These are phyloP conservation scores for Paraconiothyrium brasiliense DNA, from an alignment of 2,329 filamentous ascomycete species.

Conservation along the genomic window DNA sequence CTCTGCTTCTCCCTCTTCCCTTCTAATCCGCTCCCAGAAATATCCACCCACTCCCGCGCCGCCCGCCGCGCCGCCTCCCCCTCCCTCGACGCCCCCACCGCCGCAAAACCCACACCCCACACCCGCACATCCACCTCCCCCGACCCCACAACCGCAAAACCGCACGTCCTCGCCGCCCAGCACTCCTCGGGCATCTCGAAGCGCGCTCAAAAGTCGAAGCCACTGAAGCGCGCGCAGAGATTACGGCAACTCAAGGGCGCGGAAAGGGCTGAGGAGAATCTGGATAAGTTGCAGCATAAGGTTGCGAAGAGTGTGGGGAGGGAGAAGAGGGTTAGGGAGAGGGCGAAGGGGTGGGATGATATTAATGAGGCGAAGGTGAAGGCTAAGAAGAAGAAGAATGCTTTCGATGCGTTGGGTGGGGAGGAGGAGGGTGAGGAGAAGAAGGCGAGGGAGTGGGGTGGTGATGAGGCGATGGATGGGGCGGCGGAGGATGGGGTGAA, in stretches of 20 bases:
- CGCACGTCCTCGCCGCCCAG: constrained; percentile 73
- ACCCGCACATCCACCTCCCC: constrained; percentile 41
- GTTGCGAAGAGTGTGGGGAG: constrained; percentile 61
- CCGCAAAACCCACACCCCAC: constrained; percentile 72
- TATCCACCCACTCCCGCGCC: constrained; percentile 76
- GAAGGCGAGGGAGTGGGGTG: constrained; percentile 35
- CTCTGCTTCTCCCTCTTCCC: background rate
- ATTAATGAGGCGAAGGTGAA: constrained; percentile 40
- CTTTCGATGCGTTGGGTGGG: constrained; percentile 26
- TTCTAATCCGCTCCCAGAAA: constrained; percentile 55
- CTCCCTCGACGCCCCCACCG: constrained; percentile 71
- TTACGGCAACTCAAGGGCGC: constrained; percentile 57
- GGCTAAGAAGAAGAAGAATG: constrained; percentile 29
- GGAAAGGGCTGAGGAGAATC: constrained; percentile 63
- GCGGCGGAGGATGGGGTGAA: constrained; percentile 16
- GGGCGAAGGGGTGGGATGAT: constrained; percentile 55
- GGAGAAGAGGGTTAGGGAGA: constrained; percentile 59
- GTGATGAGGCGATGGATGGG: constrained; percentile 44
- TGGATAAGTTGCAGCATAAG: constrained; percentile 66
- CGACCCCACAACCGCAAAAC: constrained; percentile 36
- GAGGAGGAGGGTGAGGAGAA: constrained; percentile 23
- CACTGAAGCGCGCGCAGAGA: constrained; percentile 62
- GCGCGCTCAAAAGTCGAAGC: constrained; percentile 66
- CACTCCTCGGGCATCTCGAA: constrained; percentile 75
- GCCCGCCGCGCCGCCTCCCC: constrained; percentile 77